Percentiles rank a stretch among this genome's conserved stretches.
Conservation (phyloP, 257 asterid genomes). For the Avicennia marina region DNA sequence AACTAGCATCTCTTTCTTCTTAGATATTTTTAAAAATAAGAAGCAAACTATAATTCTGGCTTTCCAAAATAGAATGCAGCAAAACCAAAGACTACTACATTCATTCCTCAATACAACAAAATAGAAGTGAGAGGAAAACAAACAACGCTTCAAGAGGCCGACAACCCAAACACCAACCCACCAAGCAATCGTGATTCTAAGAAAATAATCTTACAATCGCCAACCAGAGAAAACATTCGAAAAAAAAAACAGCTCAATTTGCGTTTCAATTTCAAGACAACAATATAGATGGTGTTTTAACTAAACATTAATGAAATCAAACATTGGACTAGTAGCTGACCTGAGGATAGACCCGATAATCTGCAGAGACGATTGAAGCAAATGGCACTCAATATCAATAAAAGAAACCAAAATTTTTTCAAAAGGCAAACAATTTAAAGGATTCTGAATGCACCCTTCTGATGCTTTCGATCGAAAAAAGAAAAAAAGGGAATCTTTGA, state of each 20-base stretch:
- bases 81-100: background rate
- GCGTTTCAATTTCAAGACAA: background rate
- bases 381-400: constrained; percentile 37
- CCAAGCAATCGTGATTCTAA: background rate
- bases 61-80: constrained; percentile 10
- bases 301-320: background rate
- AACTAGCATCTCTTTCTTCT: background rate
- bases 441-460: constrained; percentile 23
- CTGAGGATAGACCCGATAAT: constrained; percentile 26
- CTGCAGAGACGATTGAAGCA: constrained; percentile 25
- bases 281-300: background rate
- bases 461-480: constrained; percentile 21
- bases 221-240: background rate
- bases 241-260: background rate
- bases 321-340: constrained; percentile 24
- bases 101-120: background rate
- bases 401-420: constrained; percentile 12
- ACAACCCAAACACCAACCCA: constrained; percentile 8
- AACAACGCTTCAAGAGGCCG: constrained; percentile 1
- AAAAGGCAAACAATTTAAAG: constrained; percentile 20
- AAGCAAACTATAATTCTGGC: background rate
- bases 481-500: constrained; percentile 33
- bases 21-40: background rate
- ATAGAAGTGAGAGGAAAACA: background rate
- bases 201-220: background rate